Evolutionary conservation across 345 rosid genomes (phyloP).

Genomic region (Arabidopsis suecica): DNA sequence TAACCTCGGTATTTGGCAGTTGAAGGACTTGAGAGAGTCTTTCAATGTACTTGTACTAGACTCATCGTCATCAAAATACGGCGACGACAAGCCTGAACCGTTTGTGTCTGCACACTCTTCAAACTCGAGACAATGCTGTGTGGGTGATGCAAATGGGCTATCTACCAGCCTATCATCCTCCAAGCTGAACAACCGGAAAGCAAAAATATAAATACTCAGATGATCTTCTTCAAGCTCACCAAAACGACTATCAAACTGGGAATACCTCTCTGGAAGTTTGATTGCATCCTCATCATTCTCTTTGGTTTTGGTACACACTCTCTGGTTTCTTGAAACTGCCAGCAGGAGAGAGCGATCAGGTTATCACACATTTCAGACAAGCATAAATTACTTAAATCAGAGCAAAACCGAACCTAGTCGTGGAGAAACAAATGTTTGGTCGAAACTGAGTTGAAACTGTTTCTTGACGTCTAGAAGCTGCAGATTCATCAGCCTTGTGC

Average conservation of each 20-base stretch:
- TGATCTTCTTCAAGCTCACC: background rate
- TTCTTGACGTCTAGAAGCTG: conserved; percentile 74
- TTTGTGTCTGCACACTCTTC: conserved; percentile 14
- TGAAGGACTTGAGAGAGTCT: conserved; percentile 44
- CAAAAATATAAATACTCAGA: background rate
- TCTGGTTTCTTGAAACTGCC: conserved; percentile 1
- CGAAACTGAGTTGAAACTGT: conserved; percentile 61
- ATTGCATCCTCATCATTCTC: conserved; percentile 24
- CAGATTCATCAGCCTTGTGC: conserved; percentile 66
- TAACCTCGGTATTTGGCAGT: conserved; percentile 75
- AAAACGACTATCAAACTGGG: background rate
- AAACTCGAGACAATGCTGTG: conserved; percentile 6
- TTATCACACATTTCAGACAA: background rate
- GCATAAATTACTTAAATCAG: background rate
- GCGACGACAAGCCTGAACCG: conserved; percentile 38
- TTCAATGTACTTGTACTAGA: conserved; percentile 18
- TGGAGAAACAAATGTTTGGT: conserved; percentile 39
- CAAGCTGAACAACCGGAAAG: conserved; percentile 19
- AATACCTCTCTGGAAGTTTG: conserved; percentile 28
- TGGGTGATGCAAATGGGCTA: conserved; percentile 39
- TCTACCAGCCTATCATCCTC: conserved; percentile 37
- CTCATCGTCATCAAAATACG: conserved; percentile 43
- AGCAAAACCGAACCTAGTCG: conserved; percentile 30
- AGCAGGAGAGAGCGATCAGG: conserved; percentile 7
- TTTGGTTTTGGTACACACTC: conserved; percentile 1